A percentile compares a stretch with the other conserved stretches of the same genome.
Evolutionary conservation across 2,329 filamentous ascomycete genomes (phyloP).

Genomic region (Pyrenochaeta sp.): DNA sequence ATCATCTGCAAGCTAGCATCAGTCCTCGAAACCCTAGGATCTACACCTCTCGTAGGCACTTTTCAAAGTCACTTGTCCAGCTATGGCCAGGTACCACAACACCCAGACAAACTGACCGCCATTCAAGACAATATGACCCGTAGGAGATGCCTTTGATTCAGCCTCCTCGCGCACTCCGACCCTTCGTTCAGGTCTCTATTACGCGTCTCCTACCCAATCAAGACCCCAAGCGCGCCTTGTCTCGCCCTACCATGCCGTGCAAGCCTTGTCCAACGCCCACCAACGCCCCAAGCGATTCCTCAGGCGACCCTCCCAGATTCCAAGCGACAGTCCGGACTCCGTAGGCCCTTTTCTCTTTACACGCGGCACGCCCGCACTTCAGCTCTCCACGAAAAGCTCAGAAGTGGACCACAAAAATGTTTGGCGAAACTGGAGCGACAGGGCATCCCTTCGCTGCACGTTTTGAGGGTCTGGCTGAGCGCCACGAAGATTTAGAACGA

Average conservation of each 20-base stretch:
- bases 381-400: not conserved
- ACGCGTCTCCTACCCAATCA: not conserved
- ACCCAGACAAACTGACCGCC: not conserved
- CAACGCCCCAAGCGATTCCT: not conserved
- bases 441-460: not conserved
- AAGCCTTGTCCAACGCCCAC: not conserved
- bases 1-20: not conserved
- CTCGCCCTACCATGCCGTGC: not conserved
- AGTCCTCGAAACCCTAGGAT: not conserved
- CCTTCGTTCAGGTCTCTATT: not conserved
- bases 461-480: not conserved
- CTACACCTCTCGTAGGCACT: not conserved
- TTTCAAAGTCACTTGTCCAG: not conserved
- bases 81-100: not conserved
- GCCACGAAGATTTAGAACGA: not conserved
- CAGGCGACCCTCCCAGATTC: not conserved
- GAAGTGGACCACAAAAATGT: not conserved
- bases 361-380: not conserved
- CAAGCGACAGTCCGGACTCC: not conserved
- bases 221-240: not conserved
- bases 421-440: not conserved
- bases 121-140: not conserved
- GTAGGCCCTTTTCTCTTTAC: not conserved
- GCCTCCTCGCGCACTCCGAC: conserved; percentile 1
- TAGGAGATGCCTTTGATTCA: not conserved